These are phyloP conservation scores for Raddia guianensis DNA, from an alignment of 176 grass and related monocot genomes.

Conservation along the genomic window DNA sequence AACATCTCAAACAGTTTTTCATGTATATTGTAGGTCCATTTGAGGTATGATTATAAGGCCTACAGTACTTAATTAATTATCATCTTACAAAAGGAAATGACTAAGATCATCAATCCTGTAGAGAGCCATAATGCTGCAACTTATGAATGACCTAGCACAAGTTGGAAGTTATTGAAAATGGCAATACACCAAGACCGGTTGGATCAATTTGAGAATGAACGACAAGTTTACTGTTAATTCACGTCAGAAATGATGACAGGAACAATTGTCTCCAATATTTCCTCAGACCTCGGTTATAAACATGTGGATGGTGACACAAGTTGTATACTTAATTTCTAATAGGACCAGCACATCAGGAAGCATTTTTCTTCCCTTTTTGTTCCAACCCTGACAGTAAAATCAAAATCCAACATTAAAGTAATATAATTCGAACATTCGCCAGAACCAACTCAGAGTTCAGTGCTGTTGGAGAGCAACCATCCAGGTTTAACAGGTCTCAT, in stretches of 20 bases:
- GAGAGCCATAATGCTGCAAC: background rate
- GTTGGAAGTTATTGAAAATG: background rate
- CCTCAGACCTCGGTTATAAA: background rate
- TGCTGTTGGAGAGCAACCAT: background rate
- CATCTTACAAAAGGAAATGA: background rate
- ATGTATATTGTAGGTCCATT: background rate
- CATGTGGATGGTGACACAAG: background rate
- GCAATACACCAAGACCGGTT: background rate
- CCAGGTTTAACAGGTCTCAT: conserved; percentile 13
- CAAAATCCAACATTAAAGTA: background rate
- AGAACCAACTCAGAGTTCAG: background rate
- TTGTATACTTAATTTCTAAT: background rate
- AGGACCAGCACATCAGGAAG: background rate
- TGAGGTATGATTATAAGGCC: background rate
- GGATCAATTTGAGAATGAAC: background rate
- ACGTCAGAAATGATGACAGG: background rate
- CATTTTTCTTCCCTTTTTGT: background rate
- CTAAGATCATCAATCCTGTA: background rate
- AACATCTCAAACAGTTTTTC: background rate
- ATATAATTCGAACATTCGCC: background rate
- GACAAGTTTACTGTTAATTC: background rate
- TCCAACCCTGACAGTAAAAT: background rate
- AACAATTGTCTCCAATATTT: conserved; percentile 15
- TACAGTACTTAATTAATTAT: background rate
- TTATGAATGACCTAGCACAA: background rate